phyloP scores from a whole-genome alignment of 2,329 filamentous ascomycete genomes.

The Talaromyces sp. region DNA sequence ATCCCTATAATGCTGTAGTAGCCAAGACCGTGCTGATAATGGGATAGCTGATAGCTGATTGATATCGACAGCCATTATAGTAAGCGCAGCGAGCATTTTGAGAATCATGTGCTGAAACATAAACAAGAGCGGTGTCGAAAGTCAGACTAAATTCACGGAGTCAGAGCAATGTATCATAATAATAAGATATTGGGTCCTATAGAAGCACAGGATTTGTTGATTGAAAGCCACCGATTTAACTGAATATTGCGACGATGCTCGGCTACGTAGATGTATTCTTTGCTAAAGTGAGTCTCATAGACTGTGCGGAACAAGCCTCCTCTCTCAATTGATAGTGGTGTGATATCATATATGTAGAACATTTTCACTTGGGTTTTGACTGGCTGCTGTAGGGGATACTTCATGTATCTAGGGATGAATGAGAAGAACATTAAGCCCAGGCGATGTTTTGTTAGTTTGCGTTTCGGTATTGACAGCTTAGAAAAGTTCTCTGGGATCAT shows the following conservation, averaged over 20 bases:
- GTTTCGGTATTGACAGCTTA: neutral
- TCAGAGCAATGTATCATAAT: neutral
- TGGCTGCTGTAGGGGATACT: neutral
- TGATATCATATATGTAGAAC: neutral
- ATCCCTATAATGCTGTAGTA: too few relatives aligned
- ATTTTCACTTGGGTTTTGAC: too few relatives aligned
- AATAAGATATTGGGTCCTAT: neutral
- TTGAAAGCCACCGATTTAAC: too few relatives aligned
- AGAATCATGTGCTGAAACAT: too few relatives aligned
- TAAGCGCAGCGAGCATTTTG: too few relatives aligned
- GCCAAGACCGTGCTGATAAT: too few relatives aligned
- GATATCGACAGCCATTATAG: too few relatives aligned
- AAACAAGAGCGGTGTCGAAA: too few relatives aligned
- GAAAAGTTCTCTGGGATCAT: neutral
- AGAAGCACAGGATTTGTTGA: too few relatives aligned
- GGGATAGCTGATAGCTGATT: too few relatives aligned
- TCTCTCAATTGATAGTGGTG: neutral
- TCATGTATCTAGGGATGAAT: neutral
- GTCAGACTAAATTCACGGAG: too few relatives aligned
- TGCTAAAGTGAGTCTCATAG: neutral
- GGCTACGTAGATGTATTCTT: neutral
- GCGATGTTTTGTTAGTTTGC: neutral
- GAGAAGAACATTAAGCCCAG: neutral
- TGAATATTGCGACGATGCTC: neutral
- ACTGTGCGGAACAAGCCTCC: neutral